These are phyloP conservation scores for Thymus quinquecostatus DNA, from an alignment of 257 asterid genomes.

Conservation along the genomic window DNA sequence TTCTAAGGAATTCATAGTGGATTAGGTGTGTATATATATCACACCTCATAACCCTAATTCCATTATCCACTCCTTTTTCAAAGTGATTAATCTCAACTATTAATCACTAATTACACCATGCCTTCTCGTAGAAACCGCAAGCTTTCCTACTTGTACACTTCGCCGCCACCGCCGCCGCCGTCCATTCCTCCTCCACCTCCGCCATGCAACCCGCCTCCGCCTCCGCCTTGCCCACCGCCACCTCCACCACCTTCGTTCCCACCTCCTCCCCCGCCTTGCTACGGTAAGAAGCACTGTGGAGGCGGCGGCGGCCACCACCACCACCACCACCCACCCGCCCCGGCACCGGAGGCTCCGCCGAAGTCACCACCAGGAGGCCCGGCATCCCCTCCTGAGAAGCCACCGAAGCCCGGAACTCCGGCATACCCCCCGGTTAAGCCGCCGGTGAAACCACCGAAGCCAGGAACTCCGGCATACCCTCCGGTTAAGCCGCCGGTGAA, in stretches of 20 bases:
- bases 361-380: slow-evolving; percentile 28
- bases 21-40: slow-evolving; percentile 32
- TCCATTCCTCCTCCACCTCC: slow-evolving; percentile 39
- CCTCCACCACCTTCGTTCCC: slow-evolving; percentile 31
- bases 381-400: neutral
- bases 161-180: slow-evolving; percentile 46
- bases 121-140: slow-evolving; percentile 41
- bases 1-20: slow-evolving; percentile 16
- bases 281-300: slow-evolving; percentile 40
- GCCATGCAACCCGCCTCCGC: slow-evolving; percentile 31
- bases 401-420: slow-evolving; percentile 36
- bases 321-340: slow-evolving; percentile 36
- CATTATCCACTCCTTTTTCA: slow-evolving; percentile 9
- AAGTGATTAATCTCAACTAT: slow-evolving; percentile 29
- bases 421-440: slow-evolving; percentile 10
- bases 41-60: slow-evolving; percentile 24
- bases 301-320: slow-evolving; percentile 31
- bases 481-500: neutral
- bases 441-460: slow-evolving; percentile 28
- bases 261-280: slow-evolving; percentile 32
- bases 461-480: slow-evolving; percentile 28
- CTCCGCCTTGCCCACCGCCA: slow-evolving; percentile 26
- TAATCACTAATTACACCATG: slow-evolving; percentile 34
- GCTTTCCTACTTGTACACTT: slow-evolving; percentile 31
- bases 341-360: slow-evolving; percentile 29